Base-by-base conservation (phyloP, 805 yeast genomes). In the Zygosaccharomyces rouxii region DNA sequence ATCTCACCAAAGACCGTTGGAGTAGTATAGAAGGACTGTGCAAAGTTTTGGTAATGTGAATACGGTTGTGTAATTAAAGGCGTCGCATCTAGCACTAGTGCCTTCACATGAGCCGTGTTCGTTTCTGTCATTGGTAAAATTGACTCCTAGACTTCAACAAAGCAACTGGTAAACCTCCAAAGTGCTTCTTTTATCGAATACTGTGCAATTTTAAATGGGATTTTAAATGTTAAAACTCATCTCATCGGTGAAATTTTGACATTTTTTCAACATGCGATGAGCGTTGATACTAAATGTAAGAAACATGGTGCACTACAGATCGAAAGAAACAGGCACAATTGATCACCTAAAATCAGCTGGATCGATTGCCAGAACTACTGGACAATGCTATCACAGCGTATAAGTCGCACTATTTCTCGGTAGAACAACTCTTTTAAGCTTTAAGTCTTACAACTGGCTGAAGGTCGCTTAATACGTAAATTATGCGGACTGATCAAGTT, bases 1-100 rank as follows among this genome's bases (percentile, higher is more conserved):
- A 94, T 81, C 71, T 94, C 99, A 26, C 77, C 74, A 58, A 77
- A 80, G 14, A 94, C 98, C 1, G 97, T 90, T 11, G 98, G 97
- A 1, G 97, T 88, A 11, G 97, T 90, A 65, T 74, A 85, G 60
- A 87, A 87, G n/a, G 69, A 66, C 14, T 76, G 67, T 0, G 96
- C 97, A 62, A 76, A 79, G 54, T 78, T 79, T 58, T 83, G 81
- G 39, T 94, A 72, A 18, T 83, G 78, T 2, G 89, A 76, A 10
- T 86, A 87, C 4, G 94, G 76, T 59, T 88, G 95, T 1, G 95
- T 85, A 57, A 94, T 86, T 56, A 94, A 71, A 5, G 99, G 99
- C 44, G 96, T 94, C 3, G 99, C 98, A 76, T 94, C 99, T 55
- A 94, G 75, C 29, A 88, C 86, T 48, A 95, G 72, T 1, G 82